These are phyloP conservation scores for Aegilops tauschii DNA, from an alignment of 176 grass and related monocot genomes.

Conservation along the genomic window DNA sequence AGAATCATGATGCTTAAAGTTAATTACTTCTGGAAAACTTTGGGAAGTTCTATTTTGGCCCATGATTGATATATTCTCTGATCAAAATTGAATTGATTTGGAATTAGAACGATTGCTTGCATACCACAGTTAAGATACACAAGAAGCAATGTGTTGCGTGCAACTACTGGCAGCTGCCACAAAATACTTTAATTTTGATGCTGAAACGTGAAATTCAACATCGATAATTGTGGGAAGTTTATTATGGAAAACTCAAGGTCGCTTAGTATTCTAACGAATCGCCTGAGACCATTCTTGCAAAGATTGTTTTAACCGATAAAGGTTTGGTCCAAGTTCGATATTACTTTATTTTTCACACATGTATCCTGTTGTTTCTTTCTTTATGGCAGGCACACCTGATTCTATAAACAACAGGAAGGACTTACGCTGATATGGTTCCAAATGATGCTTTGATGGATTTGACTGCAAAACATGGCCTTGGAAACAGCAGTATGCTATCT, in stretches of 20 bases:
- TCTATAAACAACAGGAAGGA: background rate
- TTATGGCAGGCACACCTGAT: slow-evolving; percentile 8
- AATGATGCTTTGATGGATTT: background rate
- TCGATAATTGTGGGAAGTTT: background rate
- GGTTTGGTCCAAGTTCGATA: background rate
- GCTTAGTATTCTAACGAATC: background rate
- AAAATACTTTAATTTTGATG: background rate
- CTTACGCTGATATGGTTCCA: background rate
- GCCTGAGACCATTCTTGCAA: background rate
- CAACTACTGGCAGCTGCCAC: background rate
- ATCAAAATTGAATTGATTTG: background rate
- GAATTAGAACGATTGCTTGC: background rate
- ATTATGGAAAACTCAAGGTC: background rate
- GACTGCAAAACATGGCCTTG: background rate
- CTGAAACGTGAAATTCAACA: slow-evolving; percentile 27
- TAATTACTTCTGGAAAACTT: background rate
- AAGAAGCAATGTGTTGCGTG: slow-evolving; percentile 2
- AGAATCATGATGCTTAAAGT: background rate
- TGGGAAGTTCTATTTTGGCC: background rate
- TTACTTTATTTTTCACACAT: background rate
- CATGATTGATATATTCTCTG: background rate
- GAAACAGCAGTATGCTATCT: background rate
- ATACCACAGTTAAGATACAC: background rate
- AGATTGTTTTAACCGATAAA: background rate
- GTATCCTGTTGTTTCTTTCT: background rate